Conservation (phyloP, 306 rosid genomes). For the Benincasa hispida region DNA sequence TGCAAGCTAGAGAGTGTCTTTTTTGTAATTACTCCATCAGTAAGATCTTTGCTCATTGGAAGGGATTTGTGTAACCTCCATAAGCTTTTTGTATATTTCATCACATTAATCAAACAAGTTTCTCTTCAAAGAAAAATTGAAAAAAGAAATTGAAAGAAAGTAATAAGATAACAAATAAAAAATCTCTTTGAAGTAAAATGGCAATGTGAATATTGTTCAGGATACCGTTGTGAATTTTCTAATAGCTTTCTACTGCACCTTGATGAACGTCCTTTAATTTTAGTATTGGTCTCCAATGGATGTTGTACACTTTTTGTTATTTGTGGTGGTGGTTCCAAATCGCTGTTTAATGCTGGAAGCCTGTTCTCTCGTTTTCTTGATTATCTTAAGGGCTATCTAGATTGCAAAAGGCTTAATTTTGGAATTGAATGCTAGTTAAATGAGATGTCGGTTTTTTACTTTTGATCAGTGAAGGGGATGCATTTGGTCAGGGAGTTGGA, state of each 20-base stretch:
- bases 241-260: not conserved
- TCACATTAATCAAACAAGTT: not conserved
- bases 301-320: not conserved
- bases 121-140: too few species aligned
- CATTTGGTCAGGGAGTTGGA: constrained; percentile 95
- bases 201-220: not conserved
- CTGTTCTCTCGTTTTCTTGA: not conserved
- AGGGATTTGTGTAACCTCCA: not conserved
- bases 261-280: not conserved
- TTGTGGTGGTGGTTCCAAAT: not conserved
- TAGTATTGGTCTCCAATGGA: not conserved
- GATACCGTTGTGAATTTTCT: not conserved
- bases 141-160: not conserved
- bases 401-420: constrained; percentile 1
- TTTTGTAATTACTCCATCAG: not conserved
- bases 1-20: not conserved
- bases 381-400: not conserved
- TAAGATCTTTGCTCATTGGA: not conserved
- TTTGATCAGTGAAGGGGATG: constrained; percentile 99
- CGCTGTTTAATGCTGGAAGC: not conserved
- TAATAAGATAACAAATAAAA: not conserved
- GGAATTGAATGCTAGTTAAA: constrained; percentile 14
- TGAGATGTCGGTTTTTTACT: constrained; percentile 52
- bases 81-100: not conserved
- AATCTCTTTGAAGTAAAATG: not conserved